Evolutionary conservation across 1,284 basidiomycete species (phyloP).

Genomic region (Hemileia vastatrix): DNA sequence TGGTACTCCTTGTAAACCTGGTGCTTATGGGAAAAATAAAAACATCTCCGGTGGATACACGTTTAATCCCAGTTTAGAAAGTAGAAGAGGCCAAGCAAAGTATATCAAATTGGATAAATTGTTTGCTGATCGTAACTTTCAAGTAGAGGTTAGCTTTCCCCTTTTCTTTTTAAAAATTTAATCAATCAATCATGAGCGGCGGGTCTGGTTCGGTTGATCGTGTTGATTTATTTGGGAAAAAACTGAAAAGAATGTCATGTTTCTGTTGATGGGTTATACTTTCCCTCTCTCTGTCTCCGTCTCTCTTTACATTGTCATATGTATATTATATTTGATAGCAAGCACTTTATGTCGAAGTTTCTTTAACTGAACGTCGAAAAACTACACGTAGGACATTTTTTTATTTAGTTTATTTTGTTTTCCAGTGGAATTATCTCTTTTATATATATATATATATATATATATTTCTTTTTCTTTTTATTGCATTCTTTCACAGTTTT

Average conservation of each 20-base stretch:
- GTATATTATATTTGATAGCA: too few species aligned
- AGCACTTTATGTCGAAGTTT: slow-evolving; percentile 21
- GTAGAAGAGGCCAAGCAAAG: slow-evolving; percentile 20
- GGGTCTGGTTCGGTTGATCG: too few species aligned
- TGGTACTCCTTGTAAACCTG: slow-evolving; percentile 10
- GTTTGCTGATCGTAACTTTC: slow-evolving; percentile 10
- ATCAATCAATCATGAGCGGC: too few species aligned
- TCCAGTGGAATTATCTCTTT: too few species aligned
- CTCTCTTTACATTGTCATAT: too few species aligned
- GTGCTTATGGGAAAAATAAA: slow-evolving; percentile 14
- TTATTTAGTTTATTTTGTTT: too few species aligned
- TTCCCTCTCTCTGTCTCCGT: background rate
- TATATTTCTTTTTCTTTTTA: background rate
- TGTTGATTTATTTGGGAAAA: background rate
- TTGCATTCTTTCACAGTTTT: background rate
- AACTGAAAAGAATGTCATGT: background rate
- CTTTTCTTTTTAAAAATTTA: too few species aligned
- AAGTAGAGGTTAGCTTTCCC: slow-evolving; percentile 9
- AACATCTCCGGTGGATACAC: slow-evolving; percentile 23
- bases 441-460: too few species aligned
- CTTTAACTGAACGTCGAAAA: slow-evolving; percentile 12
- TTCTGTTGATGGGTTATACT: background rate
- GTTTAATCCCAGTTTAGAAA: slow-evolving; percentile 19
- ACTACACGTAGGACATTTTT: slow-evolving; percentile 10
- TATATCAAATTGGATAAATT: slow-evolving; percentile 21